Conservation (phyloP, 495 filamentous ascomycete genomes). For the Cercophora newfieldiana region DNA sequence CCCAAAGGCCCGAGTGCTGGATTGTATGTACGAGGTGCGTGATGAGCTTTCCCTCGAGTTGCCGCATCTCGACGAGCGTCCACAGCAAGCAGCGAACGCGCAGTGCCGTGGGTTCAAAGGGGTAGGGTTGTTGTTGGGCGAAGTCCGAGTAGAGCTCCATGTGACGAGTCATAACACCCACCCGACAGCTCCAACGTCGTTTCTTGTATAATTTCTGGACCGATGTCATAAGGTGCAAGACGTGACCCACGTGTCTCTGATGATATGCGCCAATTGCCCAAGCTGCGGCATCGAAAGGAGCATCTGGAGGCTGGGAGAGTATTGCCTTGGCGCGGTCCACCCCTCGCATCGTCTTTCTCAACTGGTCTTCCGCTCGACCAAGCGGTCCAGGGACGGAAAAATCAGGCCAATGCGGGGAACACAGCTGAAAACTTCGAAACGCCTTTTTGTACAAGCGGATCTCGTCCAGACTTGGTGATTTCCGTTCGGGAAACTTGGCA, state of each 20-base stretch:
- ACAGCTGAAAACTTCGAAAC: not conserved
- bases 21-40: not conserved
- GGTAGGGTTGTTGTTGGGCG: not conserved
- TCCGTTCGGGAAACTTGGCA: not conserved
- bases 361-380: not conserved
- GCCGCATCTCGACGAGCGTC: not conserved
- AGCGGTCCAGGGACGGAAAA: not conserved
- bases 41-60: not conserved
- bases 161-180: not conserved
- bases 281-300: not conserved
- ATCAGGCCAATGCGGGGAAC: not conserved
- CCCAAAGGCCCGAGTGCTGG: not conserved
- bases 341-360: not conserved
- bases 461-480: not conserved
- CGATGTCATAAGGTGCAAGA: not conserved
- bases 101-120: not conserved
- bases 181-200: not conserved
- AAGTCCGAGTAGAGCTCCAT: not conserved
- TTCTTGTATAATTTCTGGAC: not conserved
- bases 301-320: not conserved
- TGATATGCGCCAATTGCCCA: not conserved
- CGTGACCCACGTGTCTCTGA: not conserved
- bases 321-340: not conserved
- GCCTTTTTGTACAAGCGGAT: not conserved
- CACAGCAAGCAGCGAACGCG: not conserved